Conservation (phyloP, 768 basidiomycete genomes). For the Fomitopsis serialis region DNA sequence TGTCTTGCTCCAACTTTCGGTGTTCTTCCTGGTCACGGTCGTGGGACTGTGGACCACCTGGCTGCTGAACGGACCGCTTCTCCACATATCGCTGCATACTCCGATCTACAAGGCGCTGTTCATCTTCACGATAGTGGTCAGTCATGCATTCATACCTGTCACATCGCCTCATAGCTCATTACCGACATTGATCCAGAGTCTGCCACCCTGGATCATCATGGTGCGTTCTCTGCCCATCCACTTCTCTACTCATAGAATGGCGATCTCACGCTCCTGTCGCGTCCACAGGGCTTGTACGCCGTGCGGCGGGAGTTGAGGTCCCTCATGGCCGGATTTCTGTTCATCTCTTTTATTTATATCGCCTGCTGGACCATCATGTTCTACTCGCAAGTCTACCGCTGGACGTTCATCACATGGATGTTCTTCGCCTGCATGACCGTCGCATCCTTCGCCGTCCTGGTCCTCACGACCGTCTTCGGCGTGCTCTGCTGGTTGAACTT, state of each 20-base stretch:
- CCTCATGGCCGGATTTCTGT: conserved; percentile 39
- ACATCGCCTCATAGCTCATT: neutral
- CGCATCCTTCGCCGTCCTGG: conserved; percentile 32
- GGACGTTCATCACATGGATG: conserved; percentile 37
- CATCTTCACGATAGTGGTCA: conserved; percentile 39
- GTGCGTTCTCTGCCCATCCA: conserved; percentile 23
- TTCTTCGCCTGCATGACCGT: conserved; percentile 41
- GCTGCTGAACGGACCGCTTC: conserved; percentile 42
- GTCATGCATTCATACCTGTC: conserved; percentile 13
- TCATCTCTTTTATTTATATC: conserved; percentile 32
- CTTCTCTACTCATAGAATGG: too few species aligned
- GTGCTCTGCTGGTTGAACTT: conserved; percentile 48
- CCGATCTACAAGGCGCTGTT: conserved; percentile 38
- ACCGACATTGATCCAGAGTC: conserved; percentile 26
- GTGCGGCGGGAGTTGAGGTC: conserved; percentile 40
- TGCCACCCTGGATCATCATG: conserved; percentile 50
- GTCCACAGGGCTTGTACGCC: conserved; percentile 46
- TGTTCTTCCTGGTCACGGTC: conserved; percentile 44
- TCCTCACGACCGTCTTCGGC: conserved; percentile 39
- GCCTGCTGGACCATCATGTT: conserved; percentile 20
- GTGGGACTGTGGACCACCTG: conserved; percentile 55
- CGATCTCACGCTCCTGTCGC: neutral
- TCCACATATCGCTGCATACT: conserved; percentile 35
- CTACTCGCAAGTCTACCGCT: conserved; percentile 23
- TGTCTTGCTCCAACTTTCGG: conserved; percentile 49